phyloP scores from a whole-genome alignment of 1,284 basidiomycete species.

The Leccinum fallax region DNA sequence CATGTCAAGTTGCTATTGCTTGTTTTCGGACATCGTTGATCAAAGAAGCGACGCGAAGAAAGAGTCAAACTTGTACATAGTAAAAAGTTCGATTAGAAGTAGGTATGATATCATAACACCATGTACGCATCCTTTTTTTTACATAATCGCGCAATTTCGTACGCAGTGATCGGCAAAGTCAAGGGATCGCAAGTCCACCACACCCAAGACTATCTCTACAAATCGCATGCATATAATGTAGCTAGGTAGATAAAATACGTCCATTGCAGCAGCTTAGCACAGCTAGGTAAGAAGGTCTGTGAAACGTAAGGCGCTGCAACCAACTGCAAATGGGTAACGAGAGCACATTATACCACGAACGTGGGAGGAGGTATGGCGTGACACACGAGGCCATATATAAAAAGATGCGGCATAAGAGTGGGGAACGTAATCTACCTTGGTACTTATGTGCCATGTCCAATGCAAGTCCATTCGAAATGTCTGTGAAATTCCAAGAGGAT shows the following conservation, averaged over 20 bases:
- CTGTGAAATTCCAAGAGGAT: slow-evolving; percentile 20
- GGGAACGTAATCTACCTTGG: slow-evolving; percentile 29
- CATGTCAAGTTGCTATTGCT: not conserved
- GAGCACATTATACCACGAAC: slow-evolving; percentile 28
- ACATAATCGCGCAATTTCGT: not conserved
- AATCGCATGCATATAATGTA: slow-evolving; percentile 6
- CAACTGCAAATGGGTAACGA: slow-evolving; percentile 7
- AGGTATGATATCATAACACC: not conserved
- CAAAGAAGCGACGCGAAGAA: not conserved
- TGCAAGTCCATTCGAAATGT: slow-evolving; percentile 33
- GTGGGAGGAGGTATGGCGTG: slow-evolving; percentile 17
- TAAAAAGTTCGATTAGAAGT: not conserved
- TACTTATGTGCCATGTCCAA: slow-evolving; percentile 34
- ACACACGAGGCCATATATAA: slow-evolving; percentile 17
- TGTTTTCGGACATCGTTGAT: not conserved
- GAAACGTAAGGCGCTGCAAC: slow-evolving; percentile 7
- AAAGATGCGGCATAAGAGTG: slow-evolving; percentile 26
- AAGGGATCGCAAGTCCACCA: slow-evolving; percentile 13
- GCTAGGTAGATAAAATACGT: slow-evolving; percentile 10
- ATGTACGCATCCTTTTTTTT: too few species aligned
- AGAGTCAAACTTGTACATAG: not conserved
- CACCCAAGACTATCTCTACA: slow-evolving; percentile 4
- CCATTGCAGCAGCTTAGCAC: slow-evolving; percentile 6
- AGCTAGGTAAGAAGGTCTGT: slow-evolving; percentile 15
- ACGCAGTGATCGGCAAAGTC: not conserved